Percentiles rank a stretch among this genome's conserved stretches.
Conservation (phyloP, 2,329 filamentous ascomycete species). For the Fusarium sp. region DNA sequence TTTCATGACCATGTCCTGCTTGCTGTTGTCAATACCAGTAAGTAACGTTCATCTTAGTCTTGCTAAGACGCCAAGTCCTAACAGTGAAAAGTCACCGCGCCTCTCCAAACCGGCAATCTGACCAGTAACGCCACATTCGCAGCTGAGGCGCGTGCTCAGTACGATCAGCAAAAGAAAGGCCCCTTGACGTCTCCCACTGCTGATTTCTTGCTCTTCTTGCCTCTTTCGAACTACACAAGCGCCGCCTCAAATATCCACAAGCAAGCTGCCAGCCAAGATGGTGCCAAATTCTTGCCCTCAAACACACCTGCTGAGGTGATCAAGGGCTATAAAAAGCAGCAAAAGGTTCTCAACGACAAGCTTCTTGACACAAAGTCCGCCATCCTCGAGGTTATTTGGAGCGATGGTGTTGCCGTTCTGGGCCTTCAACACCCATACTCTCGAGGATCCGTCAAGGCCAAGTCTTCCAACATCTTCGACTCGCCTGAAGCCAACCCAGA, state of each 20-base stretch:
- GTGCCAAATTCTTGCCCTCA: conserved; percentile 19
- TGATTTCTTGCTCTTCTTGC: conserved; percentile 38
- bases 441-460: conserved; percentile 39
- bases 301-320: conserved; percentile 27
- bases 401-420: conserved; percentile 26
- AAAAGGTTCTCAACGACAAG: conserved; percentile 31
- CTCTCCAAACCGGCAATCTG: conserved; percentile 22
- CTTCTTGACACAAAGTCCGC: conserved; percentile 27
- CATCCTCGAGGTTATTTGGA: conserved; percentile 39
- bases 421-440: conserved; percentile 45
- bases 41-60: rapidly evolving
- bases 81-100: conserved; percentile 24
- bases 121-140: conserved; percentile 39
- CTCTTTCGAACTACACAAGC: conserved; percentile 28
- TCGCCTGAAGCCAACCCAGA: conserved; percentile 32
- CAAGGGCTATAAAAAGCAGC: conserved; percentile 37
- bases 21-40: conserved; percentile 11
- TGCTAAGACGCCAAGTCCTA: not conserved
- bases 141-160: conserved; percentile 24
- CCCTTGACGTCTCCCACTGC: conserved; percentile 30
- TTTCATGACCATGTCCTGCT: conserved; percentile 57
- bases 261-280: conserved; percentile 21
- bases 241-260: conserved; percentile 19
- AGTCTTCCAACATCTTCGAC: conserved; percentile 36
- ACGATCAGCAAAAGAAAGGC: conserved; percentile 23